Evolutionary conservation across 257 asterid species (phyloP).

Genomic region (Solanum medicagineum): DNA sequence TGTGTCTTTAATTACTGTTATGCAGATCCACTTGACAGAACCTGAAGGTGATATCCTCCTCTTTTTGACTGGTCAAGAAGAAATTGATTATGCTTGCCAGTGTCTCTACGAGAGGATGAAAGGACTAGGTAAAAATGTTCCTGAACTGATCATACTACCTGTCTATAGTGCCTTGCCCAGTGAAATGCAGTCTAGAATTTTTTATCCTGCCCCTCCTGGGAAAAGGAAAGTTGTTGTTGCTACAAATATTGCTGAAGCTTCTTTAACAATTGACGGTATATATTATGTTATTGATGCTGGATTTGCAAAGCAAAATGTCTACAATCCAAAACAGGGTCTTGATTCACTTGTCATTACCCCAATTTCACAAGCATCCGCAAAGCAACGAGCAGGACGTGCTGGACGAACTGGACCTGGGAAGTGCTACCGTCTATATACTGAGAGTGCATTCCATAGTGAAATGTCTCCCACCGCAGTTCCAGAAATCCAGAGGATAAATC

Average conservation of each 20-base stretch:
- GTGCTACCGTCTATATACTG: slow-evolving; percentile 11
- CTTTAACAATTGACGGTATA: neutral
- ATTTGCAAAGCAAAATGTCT: neutral
- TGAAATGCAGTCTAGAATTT: slow-evolving; percentile 89
- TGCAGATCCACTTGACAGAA: slow-evolving; percentile 53
- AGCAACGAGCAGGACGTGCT: neutral
- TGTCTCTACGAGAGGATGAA: slow-evolving; percentile 87
- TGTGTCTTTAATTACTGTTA: neutral
- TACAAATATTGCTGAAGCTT: neutral
- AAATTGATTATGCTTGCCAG: slow-evolving; percentile 89
- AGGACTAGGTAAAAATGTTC: slow-evolving; percentile 71
- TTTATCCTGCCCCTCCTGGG: slow-evolving; percentile 90
- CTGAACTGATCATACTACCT: slow-evolving; percentile 77
- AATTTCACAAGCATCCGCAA: neutral
- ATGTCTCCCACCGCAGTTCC: slow-evolving; percentile 90
- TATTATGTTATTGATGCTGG: neutral
- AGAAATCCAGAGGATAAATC: slow-evolving; percentile 92
- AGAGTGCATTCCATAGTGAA: slow-evolving; percentile 93
- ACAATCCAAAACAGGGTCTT: neutral
- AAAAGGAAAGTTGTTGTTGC: neutral
- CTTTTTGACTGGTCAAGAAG: slow-evolving; percentile 90
- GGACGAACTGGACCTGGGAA: neutral
- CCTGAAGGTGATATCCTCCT: slow-evolving; percentile 89
- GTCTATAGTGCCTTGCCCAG: slow-evolving; percentile 91
- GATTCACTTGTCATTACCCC: neutral